phyloP scores from a whole-genome alignment of 208 protist species.

The Kentomonas sorsogonicus region DNA sequence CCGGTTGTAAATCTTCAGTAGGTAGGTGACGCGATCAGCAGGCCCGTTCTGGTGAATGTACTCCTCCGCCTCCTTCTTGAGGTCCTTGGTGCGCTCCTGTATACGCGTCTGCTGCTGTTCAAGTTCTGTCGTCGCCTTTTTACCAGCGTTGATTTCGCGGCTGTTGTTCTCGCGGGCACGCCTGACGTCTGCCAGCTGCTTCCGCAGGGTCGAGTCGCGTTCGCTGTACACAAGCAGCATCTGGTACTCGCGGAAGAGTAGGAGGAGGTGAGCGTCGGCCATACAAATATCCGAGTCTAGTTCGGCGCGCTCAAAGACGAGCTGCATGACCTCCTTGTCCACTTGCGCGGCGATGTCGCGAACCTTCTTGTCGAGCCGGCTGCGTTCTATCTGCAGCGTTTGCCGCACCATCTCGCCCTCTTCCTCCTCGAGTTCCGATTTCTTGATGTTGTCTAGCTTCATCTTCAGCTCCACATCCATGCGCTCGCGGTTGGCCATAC shows the following conservation, averaged over 20 bases:
- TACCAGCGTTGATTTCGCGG: too few species aligned
- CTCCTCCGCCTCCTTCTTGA: conserved; percentile 70
- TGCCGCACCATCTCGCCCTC: conserved; percentile 60
- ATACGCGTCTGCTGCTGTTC: too few species aligned
- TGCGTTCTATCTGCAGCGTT: conserved; percentile 60
- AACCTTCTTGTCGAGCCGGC: conserved; percentile 41
- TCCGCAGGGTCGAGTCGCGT: conserved; percentile 70
- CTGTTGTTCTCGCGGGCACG: conserved; percentile 31
- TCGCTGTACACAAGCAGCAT: conserved; percentile 93
- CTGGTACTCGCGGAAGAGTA: conserved; percentile 93
- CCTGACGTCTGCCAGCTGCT: too few species aligned
- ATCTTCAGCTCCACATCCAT: conserved; percentile 71
- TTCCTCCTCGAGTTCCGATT: conserved; percentile 77
- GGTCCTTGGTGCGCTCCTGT: conserved; percentile 56
- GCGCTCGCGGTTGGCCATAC: conserved; percentile 62
- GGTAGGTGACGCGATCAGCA: conserved; percentile 56
- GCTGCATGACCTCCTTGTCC: conserved; percentile 64
- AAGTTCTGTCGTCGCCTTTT: too few species aligned
- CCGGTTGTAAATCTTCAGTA: conserved; percentile 90
- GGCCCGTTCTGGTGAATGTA: conserved; percentile 82
- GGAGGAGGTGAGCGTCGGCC: conserved; percentile 84
- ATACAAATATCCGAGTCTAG: conserved; percentile 93
- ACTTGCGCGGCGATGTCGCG: conserved; percentile 51
- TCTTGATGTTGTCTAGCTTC: conserved; percentile 80
- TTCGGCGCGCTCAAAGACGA: conserved; percentile 76